These are phyloP conservation scores for Rhodotorula graminis DNA, from an alignment of 768 basidiomycete genomes.

Conservation along the genomic window DNA sequence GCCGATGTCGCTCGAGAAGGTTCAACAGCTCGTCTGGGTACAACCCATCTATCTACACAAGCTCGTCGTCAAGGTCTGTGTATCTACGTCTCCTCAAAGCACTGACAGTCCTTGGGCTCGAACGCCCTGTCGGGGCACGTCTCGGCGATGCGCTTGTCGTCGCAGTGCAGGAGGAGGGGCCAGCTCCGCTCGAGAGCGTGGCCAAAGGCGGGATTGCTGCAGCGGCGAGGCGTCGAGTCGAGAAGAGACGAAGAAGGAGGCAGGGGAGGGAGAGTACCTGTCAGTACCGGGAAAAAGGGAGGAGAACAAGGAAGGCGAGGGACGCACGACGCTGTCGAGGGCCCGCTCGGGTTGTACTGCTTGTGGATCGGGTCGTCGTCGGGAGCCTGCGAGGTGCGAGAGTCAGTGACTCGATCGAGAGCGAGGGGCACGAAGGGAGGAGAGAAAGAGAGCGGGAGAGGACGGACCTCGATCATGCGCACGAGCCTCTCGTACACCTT, in stretches of 20 bases:
- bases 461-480: constrained; percentile 5
- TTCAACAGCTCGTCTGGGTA: too few species aligned
- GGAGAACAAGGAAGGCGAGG: not conserved
- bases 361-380: constrained; percentile 14
- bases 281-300: not conserved
- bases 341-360: not conserved
- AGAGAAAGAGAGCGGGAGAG: not conserved
- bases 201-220: constrained; percentile 27
- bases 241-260: not conserved
- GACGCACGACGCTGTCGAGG: not conserved
- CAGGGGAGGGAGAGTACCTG: too few species aligned
- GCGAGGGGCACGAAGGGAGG: too few species aligned
- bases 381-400: not conserved
- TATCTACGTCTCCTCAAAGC: not conserved
- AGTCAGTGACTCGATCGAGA: too few species aligned
- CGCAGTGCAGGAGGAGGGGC: constrained; percentile 43
- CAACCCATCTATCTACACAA: too few species aligned
- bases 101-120: not conserved
- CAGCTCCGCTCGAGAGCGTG: constrained; percentile 43
- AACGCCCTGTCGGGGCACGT: constrained; percentile 22
- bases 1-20: too few species aligned
- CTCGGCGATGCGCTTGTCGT: constrained; percentile 26
- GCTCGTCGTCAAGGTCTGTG: too few species aligned
- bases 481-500: constrained; percentile 20
- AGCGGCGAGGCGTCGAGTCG: too few species aligned